Conservation (phyloP, 2,329 filamentous ascomycete species). For the Neophaeococcomyces aloes region DNA sequence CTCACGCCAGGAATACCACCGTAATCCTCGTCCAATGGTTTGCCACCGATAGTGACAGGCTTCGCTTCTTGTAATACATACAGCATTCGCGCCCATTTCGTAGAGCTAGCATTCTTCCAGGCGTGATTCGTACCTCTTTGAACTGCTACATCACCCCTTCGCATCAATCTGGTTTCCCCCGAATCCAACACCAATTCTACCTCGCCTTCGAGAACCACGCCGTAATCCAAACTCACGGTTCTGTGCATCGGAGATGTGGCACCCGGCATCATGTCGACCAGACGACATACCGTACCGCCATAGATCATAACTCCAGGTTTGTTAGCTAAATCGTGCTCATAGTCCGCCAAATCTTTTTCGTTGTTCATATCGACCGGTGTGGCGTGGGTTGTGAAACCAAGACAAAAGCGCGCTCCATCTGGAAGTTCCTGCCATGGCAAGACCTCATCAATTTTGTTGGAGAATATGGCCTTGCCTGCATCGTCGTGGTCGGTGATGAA, state of each 20-base stretch:
- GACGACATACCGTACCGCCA: constrained; percentile 13
- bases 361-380: constrained; percentile 12
- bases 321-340: constrained; percentile 12
- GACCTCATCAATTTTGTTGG: neutral
- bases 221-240: constrained; percentile 46
- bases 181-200: constrained; percentile 43
- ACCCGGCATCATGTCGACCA: constrained; percentile 38
- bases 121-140: constrained; percentile 38
- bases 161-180: constrained; percentile 37
- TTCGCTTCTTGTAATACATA: constrained; percentile 17
- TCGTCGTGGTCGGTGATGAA: constrained; percentile 12
- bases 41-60: constrained; percentile 10
- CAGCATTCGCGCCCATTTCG: constrained; percentile 14
- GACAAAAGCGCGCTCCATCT: constrained; percentile 4
- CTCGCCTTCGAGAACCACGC: constrained; percentile 44
- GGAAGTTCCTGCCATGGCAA: constrained; percentile 4
- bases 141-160: constrained; percentile 43
- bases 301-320: constrained; percentile 15
- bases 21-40: constrained; percentile 16
- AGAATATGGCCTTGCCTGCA: constrained; percentile 11
- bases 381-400: constrained; percentile 14
- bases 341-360: constrained; percentile 13
- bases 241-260: constrained; percentile 40
- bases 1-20: constrained; percentile 8
- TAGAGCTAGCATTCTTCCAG: constrained; percentile 30